These are phyloP conservation scores for Ophiostoma triangulosporum DNA, from an alignment of 2,329 filamentous ascomycete species.

Conservation along the genomic window DNA sequence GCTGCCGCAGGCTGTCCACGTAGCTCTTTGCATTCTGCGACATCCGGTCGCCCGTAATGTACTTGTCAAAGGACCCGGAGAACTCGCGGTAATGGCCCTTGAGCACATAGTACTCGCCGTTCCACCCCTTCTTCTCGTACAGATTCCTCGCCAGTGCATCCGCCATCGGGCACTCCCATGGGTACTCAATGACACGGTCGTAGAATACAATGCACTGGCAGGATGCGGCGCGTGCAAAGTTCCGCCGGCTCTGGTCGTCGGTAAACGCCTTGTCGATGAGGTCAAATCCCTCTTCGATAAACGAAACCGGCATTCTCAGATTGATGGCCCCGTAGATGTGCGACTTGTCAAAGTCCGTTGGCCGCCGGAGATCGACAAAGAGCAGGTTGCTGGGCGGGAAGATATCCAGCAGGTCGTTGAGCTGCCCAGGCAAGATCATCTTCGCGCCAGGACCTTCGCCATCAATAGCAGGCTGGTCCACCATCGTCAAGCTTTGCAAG, in stretches of 20 bases:
- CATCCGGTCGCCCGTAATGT: conserved; percentile 32
- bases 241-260: conserved; percentile 33
- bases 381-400: conserved; percentile 32
- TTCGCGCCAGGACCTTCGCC: conserved; percentile 20
- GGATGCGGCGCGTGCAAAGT: conserved; percentile 33
- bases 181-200: conserved; percentile 33
- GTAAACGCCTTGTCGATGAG: conserved; percentile 36
- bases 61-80: conserved; percentile 36
- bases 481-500: conserved; percentile 30
- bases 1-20: conserved; percentile 25
- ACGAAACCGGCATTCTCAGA: conserved; percentile 34
- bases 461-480: conserved; percentile 19
- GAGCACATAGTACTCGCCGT: conserved; percentile 37
- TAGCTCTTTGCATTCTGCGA: conserved; percentile 28
- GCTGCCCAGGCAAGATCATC: conserved; percentile 38
- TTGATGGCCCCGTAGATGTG: conserved; percentile 40
- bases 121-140: conserved; percentile 30
- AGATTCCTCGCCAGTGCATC: conserved; percentile 32
- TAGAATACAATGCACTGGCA: conserved; percentile 40
- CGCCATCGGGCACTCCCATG: conserved; percentile 38
- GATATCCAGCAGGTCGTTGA: conserved; percentile 37
- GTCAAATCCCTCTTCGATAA: conserved; percentile 34
- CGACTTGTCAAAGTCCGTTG: conserved; percentile 32
- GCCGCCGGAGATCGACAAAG: conserved; percentile 36
- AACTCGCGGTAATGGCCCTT: conserved; percentile 45